A percentile compares a stretch with the other conserved stretches of the same genome.
These are phyloP conservation scores for Pseudogymnoascus sp. DNA, from an alignment of 2,329 filamentous ascomycete species.

Conservation along the genomic window DNA sequence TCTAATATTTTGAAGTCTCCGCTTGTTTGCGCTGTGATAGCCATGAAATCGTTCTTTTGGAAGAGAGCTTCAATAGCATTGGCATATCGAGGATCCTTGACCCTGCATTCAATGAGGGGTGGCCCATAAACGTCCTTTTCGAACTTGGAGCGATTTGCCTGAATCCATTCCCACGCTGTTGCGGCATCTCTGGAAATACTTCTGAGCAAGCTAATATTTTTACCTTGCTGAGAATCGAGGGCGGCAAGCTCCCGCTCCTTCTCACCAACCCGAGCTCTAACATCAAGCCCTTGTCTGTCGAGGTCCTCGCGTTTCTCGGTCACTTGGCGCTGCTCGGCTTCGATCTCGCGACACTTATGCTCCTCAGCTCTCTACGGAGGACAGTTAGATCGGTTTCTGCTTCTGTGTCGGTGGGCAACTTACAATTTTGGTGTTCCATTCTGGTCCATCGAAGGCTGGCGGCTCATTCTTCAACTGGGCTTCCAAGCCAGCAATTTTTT, in stretches of 20 bases:
- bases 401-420: slow-evolving; percentile 27
- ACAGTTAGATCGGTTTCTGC: background rate
- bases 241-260: slow-evolving; percentile 45
- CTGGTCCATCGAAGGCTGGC: slow-evolving; percentile 58
- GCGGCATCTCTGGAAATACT: slow-evolving; percentile 56
- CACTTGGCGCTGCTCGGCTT: slow-evolving; percentile 29
- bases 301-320: slow-evolving; percentile 32
- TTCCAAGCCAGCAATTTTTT: slow-evolving; percentile 56
- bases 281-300: slow-evolving; percentile 34
- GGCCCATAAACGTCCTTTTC: slow-evolving; percentile 59
- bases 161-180: slow-evolving; percentile 74
- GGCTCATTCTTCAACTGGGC: slow-evolving; percentile 55
- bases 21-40: slow-evolving; percentile 68
- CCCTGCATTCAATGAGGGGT: slow-evolving; percentile 55
- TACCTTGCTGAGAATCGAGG: slow-evolving; percentile 68
- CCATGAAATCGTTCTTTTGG: slow-evolving; percentile 43
- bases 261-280: slow-evolving; percentile 34
- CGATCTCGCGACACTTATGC: slow-evolving; percentile 46
- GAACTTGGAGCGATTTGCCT: slow-evolving; percentile 57
- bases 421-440: slow-evolving; percentile 68
- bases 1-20: slow-evolving; percentile 68
- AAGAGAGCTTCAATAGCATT: slow-evolving; percentile 53
- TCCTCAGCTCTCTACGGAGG: slow-evolving; percentile 51
- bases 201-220: slow-evolving; percentile 61
- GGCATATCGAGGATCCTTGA: slow-evolving; percentile 52